These are phyloP conservation scores for Chlamydomonas asymmetrica DNA, from an alignment of 139 green algal genomes.

Conservation along the genomic window DNA sequence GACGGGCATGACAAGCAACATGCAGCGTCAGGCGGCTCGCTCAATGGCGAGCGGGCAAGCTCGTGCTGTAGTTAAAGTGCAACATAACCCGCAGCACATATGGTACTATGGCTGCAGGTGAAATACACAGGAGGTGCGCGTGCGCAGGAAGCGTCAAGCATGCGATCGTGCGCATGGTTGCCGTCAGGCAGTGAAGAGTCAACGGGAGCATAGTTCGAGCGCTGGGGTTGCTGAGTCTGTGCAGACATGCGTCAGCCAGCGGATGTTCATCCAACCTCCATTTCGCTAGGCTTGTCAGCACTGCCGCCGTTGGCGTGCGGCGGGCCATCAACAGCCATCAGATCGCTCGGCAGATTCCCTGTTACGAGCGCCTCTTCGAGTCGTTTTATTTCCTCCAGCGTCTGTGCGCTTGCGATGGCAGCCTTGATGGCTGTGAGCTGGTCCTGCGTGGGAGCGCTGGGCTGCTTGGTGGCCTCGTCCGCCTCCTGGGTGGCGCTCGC, in stretches of 20 bases:
- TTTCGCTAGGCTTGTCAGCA: constrained; percentile 3
- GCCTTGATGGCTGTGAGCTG: constrained; percentile 88
- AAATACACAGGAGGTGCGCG: constrained; percentile 1
- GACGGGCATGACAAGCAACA: too few relatives aligned
- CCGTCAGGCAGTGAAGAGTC: neutral
- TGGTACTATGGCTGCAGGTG: too few relatives aligned
- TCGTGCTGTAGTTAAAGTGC: too few relatives aligned
- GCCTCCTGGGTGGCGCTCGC: constrained; percentile 15
- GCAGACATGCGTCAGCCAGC: neutral
- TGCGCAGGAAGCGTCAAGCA: neutral
- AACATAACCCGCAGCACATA: too few relatives aligned
- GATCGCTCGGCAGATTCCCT: constrained; percentile 72
- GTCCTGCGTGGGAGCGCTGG: constrained; percentile 63
- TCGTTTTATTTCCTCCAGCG: constrained; percentile 85
- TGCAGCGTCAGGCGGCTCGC: too few relatives aligned
- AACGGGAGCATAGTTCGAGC: neutral
- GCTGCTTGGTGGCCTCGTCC: constrained; percentile 16
- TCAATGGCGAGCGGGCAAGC: too few relatives aligned
- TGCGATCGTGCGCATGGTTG: neutral
- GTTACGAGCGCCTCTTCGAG: constrained; percentile 82
- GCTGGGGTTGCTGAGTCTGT: neutral
- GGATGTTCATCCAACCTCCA: constrained; percentile 26
- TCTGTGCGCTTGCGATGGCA: constrained; percentile 86
- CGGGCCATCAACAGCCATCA: constrained; percentile 12
- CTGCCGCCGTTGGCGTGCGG: constrained; percentile 7